Percentiles rank a stretch among this genome's conserved stretches.
These are phyloP conservation scores for Neocatenulostroma microsporum DNA, from an alignment of 2,329 filamentous ascomycete genomes.

Conservation along the genomic window DNA sequence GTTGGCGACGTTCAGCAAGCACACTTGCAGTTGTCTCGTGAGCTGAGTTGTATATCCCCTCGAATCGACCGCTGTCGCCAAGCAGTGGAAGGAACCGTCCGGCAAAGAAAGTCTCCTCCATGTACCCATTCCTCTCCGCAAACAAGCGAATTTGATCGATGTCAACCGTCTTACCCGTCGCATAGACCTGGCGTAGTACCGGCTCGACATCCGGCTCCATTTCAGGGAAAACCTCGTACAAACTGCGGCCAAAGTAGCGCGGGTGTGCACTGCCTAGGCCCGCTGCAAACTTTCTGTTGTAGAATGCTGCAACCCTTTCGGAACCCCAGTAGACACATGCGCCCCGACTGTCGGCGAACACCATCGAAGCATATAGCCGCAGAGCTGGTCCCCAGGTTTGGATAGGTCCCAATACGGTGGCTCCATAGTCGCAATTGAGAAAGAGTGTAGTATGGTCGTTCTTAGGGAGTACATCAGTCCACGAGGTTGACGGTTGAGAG, in stretches of 20 bases:
- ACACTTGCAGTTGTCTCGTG: constrained; percentile 14
- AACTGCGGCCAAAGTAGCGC: constrained; percentile 12
- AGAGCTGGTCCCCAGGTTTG: constrained; percentile 13
- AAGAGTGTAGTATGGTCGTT: constrained; percentile 7
- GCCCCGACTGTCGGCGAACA: constrained; percentile 16
- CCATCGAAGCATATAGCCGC: constrained; percentile 15
- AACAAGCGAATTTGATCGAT: constrained; percentile 13
- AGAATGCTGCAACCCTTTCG: constrained; percentile 30
- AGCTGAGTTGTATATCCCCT: constrained; percentile 19
- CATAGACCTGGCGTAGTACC: constrained; percentile 9
- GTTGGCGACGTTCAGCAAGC: constrained; percentile 12
- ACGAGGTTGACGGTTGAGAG: too few species aligned
- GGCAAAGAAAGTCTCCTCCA: constrained; percentile 19
- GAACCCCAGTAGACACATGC: constrained; percentile 23
- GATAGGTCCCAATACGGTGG: constrained; percentile 11
- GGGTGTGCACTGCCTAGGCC: constrained; percentile 25
- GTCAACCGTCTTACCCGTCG: constrained; percentile 13
- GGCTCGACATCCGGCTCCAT: constrained; percentile 2
- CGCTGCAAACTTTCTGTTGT: constrained; percentile 31
- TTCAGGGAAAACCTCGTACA: constrained; percentile 11
- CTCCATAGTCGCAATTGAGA: constrained; percentile 2
- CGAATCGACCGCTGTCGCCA: constrained; percentile 13
- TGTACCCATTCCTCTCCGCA: constrained; percentile 11
- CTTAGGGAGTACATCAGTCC: constrained; percentile 8
- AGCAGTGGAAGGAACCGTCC: constrained; percentile 17